These are phyloP conservation scores for Aspergillus bertholletiae DNA, from an alignment of 495 filamentous ascomycete genomes.

Conservation along the genomic window DNA sequence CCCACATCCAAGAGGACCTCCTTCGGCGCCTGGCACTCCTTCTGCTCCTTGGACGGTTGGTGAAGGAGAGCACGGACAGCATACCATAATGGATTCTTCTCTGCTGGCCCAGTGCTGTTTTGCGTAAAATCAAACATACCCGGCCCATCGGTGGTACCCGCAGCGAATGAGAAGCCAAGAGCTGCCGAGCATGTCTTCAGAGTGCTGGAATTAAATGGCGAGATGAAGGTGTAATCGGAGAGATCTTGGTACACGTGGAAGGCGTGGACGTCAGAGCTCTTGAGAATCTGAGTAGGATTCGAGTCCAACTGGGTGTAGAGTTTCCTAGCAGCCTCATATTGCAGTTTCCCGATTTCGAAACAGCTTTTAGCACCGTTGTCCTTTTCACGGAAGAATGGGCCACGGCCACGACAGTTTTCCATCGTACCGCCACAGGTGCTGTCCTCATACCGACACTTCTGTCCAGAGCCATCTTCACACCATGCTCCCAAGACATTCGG, in stretches of 20 bases:
- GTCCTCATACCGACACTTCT: slow-evolving; percentile 65
- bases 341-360: slow-evolving; percentile 67
- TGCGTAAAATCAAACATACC: slow-evolving; percentile 95
- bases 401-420: slow-evolving; percentile 78
- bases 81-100: slow-evolving; percentile 74
- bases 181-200: slow-evolving; percentile 85
- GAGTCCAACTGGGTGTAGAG: slow-evolving; percentile 54
- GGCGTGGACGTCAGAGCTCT: slow-evolving; percentile 58
- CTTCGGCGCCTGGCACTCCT: slow-evolving; percentile 76
- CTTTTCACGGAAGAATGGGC: slow-evolving; percentile 70
- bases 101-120: slow-evolving; percentile 69
- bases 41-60: slow-evolving; percentile 66
- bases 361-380: slow-evolving; percentile 71
- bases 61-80: slow-evolving; percentile 72
- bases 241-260: slow-evolving; percentile 77
- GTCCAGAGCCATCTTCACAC: slow-evolving; percentile 71
- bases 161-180: slow-evolving; percentile 89
- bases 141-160: slow-evolving; percentile 90
- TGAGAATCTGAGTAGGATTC: slow-evolving; percentile 43
- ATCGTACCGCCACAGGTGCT: slow-evolving; percentile 77
- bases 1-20: slow-evolving; percentile 90
- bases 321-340: slow-evolving; percentile 59
- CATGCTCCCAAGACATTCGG: slow-evolving; percentile 87
- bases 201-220: slow-evolving; percentile 68
- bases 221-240: slow-evolving; percentile 66